phyloP scores from a whole-genome alignment of 169 alveolate genomes.

The Eimeria praecox region DNA sequence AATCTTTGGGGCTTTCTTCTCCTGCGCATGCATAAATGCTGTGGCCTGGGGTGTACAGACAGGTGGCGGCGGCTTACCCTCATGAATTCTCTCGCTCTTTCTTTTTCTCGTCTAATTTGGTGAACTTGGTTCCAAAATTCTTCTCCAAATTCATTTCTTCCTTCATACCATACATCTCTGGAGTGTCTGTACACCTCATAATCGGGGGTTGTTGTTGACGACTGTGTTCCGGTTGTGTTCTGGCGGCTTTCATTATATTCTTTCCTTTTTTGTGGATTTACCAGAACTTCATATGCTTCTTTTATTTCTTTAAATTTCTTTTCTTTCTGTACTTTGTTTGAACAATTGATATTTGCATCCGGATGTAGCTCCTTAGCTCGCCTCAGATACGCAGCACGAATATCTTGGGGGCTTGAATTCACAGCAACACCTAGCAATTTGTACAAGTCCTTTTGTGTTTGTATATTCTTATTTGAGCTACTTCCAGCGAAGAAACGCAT shows the following conservation, averaged over 20 bases:
- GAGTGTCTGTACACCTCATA: constrained; percentile 9
- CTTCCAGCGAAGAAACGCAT: not conserved
- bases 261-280: too few relatives aligned
- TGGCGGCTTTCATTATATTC: not conserved
- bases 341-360: constrained; percentile 14
- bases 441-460: not conserved
- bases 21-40: too few relatives aligned
- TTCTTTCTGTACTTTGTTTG: not conserved
- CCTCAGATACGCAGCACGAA: constrained; percentile 69
- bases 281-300: constrained; percentile 69
- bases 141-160: constrained; percentile 45
- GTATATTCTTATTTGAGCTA: not conserved
- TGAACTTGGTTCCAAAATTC: constrained; percentile 64
- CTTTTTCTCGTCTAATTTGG: constrained; percentile 41
- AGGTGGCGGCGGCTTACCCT: constrained; percentile 13
- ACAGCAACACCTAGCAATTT: constrained; percentile 12
- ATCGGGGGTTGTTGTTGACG: not conserved
- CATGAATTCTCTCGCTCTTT: constrained; percentile 55
- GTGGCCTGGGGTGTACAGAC: too few relatives aligned
- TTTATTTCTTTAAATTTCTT: not conserved
- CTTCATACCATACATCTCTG: constrained; percentile 8
- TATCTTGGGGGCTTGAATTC: constrained; percentile 15
- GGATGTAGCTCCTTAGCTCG: constrained; percentile 67
- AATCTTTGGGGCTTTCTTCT: too few relatives aligned
- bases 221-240: not conserved